Evolutionary conservation across 768 basidiomycete genomes (phyloP), one percentile per base, ranked within the genome.

Genomic region (Mycena pura): DNA sequence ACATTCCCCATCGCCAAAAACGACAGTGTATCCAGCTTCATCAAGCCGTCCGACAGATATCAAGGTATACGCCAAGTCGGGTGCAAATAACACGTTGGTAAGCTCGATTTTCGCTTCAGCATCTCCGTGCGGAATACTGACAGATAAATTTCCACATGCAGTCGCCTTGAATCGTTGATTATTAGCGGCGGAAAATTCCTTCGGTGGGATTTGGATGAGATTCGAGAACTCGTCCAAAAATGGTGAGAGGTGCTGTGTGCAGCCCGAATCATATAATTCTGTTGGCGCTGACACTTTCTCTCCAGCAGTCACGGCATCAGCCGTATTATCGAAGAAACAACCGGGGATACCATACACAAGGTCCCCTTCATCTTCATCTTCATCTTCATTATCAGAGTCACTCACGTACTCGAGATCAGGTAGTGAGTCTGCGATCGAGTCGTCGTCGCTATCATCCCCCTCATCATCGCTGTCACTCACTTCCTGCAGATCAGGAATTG

Each of bases 1-100:
- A 56, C 74, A 75, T 49, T 71, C 72, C 3, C 77, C 74, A 49
- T 60, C 34, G 15, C 47, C 58, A 28, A 67, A 71, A 9, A n/a
- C 17, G 17, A 57, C n/a, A 3, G 32, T 17, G 39, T 49, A 62
- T 1, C 70, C 66, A 1, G 39, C 40, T 6, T 70, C 58, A 44
- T 69, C 60, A 14, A 72, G 60, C 22, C 54, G 50, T 11, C 70
- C 66, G 6, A 70, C 45, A 0, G 69, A 70, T 5, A 70, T 34
- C 3, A 70, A 56, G 8, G 65, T 70, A 41, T 64, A 63, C 17
- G 58, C 53, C 3, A 70, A 29, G 32, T 65, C 64, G 6, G 63
- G 69, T 2, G 68, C 50, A 38, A 66, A 66, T 3, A 70, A 48
- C 19, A 69, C 68, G 14, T 68, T 62, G 0, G 51, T 62, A 5